Evolutionary conservation across 345 rosid species (phyloP).

Genomic region (Schrenkiella parvula): DNA sequence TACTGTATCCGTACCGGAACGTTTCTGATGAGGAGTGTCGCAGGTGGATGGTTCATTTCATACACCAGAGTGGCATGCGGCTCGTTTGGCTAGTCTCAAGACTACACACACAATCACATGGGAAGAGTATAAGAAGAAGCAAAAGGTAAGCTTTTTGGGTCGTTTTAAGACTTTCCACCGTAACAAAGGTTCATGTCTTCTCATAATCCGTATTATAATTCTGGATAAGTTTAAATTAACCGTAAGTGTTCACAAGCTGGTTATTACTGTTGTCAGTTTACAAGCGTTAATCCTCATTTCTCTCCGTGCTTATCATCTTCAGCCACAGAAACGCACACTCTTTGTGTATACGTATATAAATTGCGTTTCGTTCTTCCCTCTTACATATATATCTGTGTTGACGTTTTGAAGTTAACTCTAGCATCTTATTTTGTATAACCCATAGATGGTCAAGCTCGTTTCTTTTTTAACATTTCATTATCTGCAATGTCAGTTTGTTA

Average conservation of each 20-base stretch:
- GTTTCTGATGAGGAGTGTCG: slow-evolving; percentile 89
- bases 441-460: background rate
- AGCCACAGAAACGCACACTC: background rate
- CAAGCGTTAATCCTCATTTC: background rate
- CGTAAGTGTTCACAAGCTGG: background rate
- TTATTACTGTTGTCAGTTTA: background rate
- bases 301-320: slow-evolving; percentile 1
- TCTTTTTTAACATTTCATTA: background rate
- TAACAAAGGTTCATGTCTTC: background rate
- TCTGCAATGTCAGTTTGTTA: background rate
- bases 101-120: slow-evolving; percentile 91
- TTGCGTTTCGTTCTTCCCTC: background rate
- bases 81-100: slow-evolving; percentile 97
- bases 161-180: background rate
- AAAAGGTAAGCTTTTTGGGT: slow-evolving; percentile 49
- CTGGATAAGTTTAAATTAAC: background rate
- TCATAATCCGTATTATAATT: background rate
- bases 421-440: background rate
- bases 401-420: background rate
- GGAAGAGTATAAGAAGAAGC: slow-evolving; percentile 91
- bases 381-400: background rate
- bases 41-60: slow-evolving; percentile 99
- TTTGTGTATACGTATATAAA: background rate
- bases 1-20: slow-evolving; percentile 35
- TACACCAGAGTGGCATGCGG: slow-evolving; percentile 99